These are phyloP conservation scores for Botryotinia globosa DNA, from an alignment of 2,329 filamentous ascomycete species.

Conservation along the genomic window DNA sequence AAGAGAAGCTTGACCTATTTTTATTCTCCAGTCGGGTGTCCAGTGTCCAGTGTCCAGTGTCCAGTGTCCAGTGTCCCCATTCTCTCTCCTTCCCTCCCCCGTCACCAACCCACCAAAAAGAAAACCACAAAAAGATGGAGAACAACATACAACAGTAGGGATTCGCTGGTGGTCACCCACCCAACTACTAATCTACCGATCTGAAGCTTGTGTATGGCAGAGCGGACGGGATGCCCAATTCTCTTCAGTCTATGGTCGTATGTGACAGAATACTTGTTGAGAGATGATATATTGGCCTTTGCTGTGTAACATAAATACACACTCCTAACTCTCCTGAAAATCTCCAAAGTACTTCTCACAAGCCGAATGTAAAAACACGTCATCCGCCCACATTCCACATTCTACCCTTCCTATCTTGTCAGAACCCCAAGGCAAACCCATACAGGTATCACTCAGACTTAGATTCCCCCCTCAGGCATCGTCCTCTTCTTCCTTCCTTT, in stretches of 20 bases:
- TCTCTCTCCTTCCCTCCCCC: too few species aligned
- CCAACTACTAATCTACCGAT: neutral
- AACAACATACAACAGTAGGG: neutral
- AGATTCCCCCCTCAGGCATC: slow-evolving; percentile 38
- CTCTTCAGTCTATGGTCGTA: neutral
- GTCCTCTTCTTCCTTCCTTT: slow-evolving; percentile 52
- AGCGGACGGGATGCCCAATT: neutral
- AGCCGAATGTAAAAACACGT: neutral
- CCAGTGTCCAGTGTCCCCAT: too few species aligned
- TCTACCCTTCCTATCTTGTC: neutral
- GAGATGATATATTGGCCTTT: neutral
- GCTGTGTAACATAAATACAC: neutral
- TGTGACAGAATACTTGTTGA: neutral
- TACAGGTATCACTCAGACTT: neutral
- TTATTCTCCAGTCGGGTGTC: too few species aligned
- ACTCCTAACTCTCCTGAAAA: neutral
- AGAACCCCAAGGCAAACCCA: neutral
- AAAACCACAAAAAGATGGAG: neutral
- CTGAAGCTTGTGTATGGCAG: neutral
- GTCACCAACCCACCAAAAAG: neutral
- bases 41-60: too few species aligned
- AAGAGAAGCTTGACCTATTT: too few species aligned
- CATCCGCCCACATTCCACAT: neutral
- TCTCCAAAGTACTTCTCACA: neutral
- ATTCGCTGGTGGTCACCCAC: neutral